Evolutionary conservation across 2,329 filamentous ascomycete species (phyloP), one percentile per base, ranked within the genome.

Genomic region (Aspergillus sp.): DNA sequence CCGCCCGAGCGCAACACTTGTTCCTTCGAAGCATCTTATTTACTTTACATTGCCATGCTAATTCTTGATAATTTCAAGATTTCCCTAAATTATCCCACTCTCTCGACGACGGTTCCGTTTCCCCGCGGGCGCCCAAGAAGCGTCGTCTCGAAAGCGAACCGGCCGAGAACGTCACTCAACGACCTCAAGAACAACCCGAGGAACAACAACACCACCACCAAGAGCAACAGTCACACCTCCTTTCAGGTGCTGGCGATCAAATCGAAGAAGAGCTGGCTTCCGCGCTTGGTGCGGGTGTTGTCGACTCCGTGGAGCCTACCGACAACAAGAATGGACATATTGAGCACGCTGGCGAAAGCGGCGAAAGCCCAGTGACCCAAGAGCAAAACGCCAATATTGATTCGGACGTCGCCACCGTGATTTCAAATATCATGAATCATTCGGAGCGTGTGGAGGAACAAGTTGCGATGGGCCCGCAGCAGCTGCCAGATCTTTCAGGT

Each of bases 341-440:
- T 37, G 64, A 67, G 35, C 53, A 52, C 31, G 43, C 65, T 24
- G 56, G 58, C 14, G 64, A 64, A 46, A 58, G 56, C 41, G 56
- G 58, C 14, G 64, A 64, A 46, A 59, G 56, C 41, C 55, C 59
- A 21, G 55, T 59, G 21, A 57, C 63, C 17, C 66, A 67, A 23
- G 65, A 68, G 31, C 55, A 60, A 11, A 64, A 59, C 33, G 51
- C 68, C n/a, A 69, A 70, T 27, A 64, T 70, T 33, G 70, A 68
- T 39, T 55, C 69, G 5, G 70, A 77, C 50, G 70, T 77, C 37
- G 68, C 71, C 9, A 70, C 73, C 19, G 72, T 77, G n/a, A 75
- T 77, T 23, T 72, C 72, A 4, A 73, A 72, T 55, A 77, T 79
- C 33, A 76, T 78, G 65, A 72, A 77, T 58, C 75, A 77, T 58